Percentiles rank a stretch among this genome's conserved stretches.
Evolutionary conservation across 1,139 yeast genomes (phyloP).

Genomic region (Geotrichum carabidarum): DNA sequence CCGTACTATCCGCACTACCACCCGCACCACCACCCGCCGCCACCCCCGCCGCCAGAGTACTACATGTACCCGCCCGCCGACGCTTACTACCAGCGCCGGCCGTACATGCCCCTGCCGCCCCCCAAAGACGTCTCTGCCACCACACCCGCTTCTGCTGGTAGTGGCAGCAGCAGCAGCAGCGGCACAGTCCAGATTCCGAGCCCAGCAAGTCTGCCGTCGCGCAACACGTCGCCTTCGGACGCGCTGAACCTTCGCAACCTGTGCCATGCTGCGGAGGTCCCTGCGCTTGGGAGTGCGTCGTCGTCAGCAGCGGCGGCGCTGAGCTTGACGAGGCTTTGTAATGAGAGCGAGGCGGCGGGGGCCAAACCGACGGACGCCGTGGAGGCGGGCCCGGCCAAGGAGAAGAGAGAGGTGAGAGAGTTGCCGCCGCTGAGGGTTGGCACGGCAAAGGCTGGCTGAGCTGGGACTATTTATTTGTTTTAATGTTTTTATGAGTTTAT

Average conservation of each 20-base stretch:
- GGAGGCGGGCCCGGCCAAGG: too few relatives aligned
- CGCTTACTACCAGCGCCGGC: neutral
- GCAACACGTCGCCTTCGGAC: constrained; percentile 4
- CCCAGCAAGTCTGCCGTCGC: neutral
- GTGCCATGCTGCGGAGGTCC: constrained; percentile 6
- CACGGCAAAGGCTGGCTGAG: too few relatives aligned
- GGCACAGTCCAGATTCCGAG: neutral
- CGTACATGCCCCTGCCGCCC: neutral
- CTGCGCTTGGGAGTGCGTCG: neutral
- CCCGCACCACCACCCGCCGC: neutral
- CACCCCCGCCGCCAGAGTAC: neutral
- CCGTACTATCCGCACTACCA: constrained; percentile 3
- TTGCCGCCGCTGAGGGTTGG: too few relatives aligned
- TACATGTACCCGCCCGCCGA: constrained; percentile 1
- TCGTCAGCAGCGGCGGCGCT: neutral
- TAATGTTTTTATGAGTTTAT: too few relatives aligned
- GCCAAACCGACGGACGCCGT: too few relatives aligned
- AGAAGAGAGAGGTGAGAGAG: too few relatives aligned
- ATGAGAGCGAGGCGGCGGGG: too few relatives aligned
- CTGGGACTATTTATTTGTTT: too few relatives aligned
- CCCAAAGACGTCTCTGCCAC: neutral
- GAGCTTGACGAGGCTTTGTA: neutral
- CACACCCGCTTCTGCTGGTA: neutral
- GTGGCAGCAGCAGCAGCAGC: neutral
- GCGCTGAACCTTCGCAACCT: constrained; percentile 6